Evolutionary conservation across 495 filamentous ascomycete genomes (phyloP).

Genomic region (Umbilicaria muhlenbergii): DNA sequence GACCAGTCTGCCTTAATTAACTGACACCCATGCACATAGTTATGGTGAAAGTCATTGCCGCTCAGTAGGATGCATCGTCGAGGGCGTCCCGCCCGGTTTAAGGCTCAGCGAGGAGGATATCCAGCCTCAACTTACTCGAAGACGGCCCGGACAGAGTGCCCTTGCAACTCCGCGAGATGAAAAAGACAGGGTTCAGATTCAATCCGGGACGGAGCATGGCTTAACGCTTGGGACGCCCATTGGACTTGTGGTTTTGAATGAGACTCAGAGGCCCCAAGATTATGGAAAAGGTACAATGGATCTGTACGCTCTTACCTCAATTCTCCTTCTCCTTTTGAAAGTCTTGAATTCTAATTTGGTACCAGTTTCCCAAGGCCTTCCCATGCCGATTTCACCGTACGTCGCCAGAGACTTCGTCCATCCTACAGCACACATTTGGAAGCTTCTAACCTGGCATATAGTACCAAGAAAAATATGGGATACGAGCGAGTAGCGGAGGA

Average conservation of each 20-base stretch:
- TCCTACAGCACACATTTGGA: no score
- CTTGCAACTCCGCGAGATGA: conserved; percentile 89
- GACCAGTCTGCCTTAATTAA: conserved; percentile 1
- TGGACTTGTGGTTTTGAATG: conserved; percentile 70
- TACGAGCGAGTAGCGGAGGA: conserved; percentile 85
- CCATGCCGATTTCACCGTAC: conserved; percentile 78
- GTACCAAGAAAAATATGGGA: conserved; percentile 92
- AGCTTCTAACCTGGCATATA: no score
- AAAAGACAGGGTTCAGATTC: conserved; percentile 81
- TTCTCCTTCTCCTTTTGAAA: no score
- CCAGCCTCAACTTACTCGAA: conserved; percentile 85
- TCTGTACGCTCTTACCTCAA: conserved; percentile 29
- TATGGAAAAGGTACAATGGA: conserved; percentile 89
- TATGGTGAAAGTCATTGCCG: conserved; percentile 85
- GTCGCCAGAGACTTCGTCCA: no score
- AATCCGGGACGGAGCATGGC: conserved; percentile 88
- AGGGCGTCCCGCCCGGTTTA: conserved; percentile 81
- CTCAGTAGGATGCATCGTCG: conserved; percentile 82
- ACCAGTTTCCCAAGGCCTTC: conserved; percentile 51
- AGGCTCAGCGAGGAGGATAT: conserved; percentile 77
- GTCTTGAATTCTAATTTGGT: no score
- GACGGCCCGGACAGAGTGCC: conserved; percentile 78
- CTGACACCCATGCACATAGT: conserved; percentile 24
- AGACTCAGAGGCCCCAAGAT: conserved; percentile 90
- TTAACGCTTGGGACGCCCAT: conserved; percentile 89